Conservation (phyloP, 2,329 filamentous ascomycete genomes). For the Aspergillus versicolor region DNA sequence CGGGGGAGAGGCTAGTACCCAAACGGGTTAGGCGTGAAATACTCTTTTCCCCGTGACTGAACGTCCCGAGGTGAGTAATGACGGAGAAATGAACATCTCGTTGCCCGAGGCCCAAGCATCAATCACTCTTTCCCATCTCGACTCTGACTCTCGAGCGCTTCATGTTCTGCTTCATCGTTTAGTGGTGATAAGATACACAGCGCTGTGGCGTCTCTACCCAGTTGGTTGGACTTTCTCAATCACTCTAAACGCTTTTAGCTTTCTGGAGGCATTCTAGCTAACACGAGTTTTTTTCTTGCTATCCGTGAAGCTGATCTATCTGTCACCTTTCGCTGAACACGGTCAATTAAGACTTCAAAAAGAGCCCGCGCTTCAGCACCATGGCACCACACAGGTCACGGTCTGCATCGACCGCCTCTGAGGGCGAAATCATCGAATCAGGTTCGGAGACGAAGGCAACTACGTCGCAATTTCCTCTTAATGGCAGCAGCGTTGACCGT, state of each 20-base stretch:
- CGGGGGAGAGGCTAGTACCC: conserved; percentile 19
- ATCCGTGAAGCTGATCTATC: conserved; percentile 24
- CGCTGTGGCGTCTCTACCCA: conserved; percentile 31
- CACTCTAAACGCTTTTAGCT: conserved; percentile 25
- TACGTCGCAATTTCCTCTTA: conserved; percentile 71
- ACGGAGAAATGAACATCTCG: conserved; percentile 9
- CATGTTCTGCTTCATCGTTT: conserved; percentile 12
- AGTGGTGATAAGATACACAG: conserved; percentile 16
- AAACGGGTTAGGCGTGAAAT: conserved; percentile 20
- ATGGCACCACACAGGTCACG: conserved; percentile 52
- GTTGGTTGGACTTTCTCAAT: conserved; percentile 46
- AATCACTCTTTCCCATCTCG: not conserved
- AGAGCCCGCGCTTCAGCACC: conserved; percentile 9
- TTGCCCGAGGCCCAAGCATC: not conserved
- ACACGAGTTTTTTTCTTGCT: conserved; percentile 26
- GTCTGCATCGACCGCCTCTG: conserved; percentile 68
- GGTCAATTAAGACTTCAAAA: not conserved
- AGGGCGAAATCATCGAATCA: conserved; percentile 82
- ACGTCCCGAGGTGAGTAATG: not conserved
- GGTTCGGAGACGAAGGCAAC: conserved; percentile 78
- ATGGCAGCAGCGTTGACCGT: conserved; percentile 87
- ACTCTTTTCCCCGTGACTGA: conserved; percentile 17
- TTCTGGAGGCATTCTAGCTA: conserved; percentile 36
- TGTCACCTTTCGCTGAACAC: not conserved
- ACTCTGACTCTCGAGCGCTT: not conserved